Base-by-base conservation (phyloP, 106 monocot genomes). In the Gastrodia elata region DNA sequence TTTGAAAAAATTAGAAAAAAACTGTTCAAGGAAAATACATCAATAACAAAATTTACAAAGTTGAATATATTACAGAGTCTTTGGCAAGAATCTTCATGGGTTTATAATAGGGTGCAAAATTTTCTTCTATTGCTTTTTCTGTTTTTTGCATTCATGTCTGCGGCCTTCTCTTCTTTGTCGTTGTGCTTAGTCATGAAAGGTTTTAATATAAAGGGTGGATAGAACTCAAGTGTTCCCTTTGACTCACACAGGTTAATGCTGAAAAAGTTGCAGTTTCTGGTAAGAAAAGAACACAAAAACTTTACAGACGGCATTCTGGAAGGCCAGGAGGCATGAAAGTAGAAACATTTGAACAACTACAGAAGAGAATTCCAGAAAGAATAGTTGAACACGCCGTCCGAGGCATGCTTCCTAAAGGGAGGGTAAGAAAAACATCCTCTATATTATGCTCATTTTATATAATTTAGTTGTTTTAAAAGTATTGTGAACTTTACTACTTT, bases 181-280 rank as follows among this genome's bases (percentile, higher is more conserved):
- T 67, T 67, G 20, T 20, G 37, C 56, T 57, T 18, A 36, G 36
- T 0, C 30, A 32, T 38, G 4, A 37, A 3, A 20, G 67, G n/a
- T 20, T 6, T 18, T 67, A 10, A 7, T 67, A 36, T n/a, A 38
- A 67, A 18, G 67, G 20, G 26, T 38, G n/a, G 0, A 18, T 18
- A 18, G 35, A 10, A 36, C 26, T 64, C 25, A 33, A 30, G 30
- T 64, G 38, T 78, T 42, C 33, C 7, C 37, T 41, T 3, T 58
- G 24, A 78, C 14, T 32, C 10, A 61, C 42, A 80, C 76, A 92
- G 95, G 80, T 96, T 18, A 92, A 96, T 87, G 96, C 96, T 46
- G 96, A 96, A 46, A 92, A 96, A 35, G 90, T 96, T 71, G 96
- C 92, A 48, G 92, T 96, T 71, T 92, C 95, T 75, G 92, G 96